Conservation (phyloP, 192 early-diverging fungal species). For the Podila epigama region DNA sequence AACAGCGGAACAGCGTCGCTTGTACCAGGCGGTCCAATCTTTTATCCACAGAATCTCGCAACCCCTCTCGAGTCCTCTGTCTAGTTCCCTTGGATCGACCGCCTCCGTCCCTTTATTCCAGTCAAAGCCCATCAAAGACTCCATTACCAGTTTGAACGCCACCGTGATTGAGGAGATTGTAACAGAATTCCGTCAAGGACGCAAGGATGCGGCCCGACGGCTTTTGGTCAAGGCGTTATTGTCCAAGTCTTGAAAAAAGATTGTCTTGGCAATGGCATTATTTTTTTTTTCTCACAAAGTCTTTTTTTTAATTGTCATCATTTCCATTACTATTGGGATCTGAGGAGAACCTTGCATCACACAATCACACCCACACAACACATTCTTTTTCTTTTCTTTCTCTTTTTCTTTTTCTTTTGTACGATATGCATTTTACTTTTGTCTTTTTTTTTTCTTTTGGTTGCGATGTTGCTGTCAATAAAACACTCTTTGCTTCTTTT, state of each 20-base stretch:
- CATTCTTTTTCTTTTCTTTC: neutral
- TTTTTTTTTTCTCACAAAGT: neutral
- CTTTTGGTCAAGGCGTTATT: constrained; percentile 51
- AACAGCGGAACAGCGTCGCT: constrained; percentile 20
- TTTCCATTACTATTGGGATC: neutral
- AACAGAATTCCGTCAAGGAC: constrained; percentile 47
- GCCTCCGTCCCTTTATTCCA: neutral
- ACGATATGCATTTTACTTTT: neutral
- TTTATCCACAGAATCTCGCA: constrained; percentile 25
- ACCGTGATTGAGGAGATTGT: constrained; percentile 48
- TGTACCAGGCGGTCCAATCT: constrained; percentile 29
- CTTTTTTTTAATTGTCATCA: constrained; percentile 2
- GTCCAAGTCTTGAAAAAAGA: constrained; percentile 17
- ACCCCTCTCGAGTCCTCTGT: constrained; percentile 39
- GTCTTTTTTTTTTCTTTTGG: neutral
- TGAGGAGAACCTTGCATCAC: neutral
- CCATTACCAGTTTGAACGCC: constrained; percentile 43
- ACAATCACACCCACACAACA: neutral
- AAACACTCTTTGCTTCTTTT: too few species aligned
- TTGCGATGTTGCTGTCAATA: too few species aligned
- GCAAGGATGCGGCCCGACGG: constrained; percentile 37
- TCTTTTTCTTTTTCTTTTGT: neutral
- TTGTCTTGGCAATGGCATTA: constrained; percentile 8
- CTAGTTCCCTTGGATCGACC: constrained; percentile 4
- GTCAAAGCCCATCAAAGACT: constrained; percentile 40